Evolutionary conservation across 2,329 filamentous ascomycete genomes (phyloP), one percentile per base, ranked within the genome.

Genomic region (Fusarium citri): DNA sequence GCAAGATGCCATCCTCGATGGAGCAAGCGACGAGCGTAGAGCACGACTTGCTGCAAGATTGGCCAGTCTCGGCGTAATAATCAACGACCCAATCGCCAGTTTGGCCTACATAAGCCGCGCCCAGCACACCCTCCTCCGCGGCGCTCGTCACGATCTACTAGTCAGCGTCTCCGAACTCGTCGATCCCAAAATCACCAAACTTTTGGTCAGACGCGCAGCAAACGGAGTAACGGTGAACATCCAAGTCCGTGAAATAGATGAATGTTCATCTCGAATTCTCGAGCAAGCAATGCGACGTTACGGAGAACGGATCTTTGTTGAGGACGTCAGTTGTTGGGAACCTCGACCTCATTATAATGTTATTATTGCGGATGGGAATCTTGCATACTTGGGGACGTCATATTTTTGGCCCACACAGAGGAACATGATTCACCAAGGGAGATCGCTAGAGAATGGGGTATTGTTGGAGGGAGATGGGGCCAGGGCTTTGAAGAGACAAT

Each of bases 361-460:
- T 0, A 62, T 62, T 14, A 61, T 62, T 5, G 59, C 56, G 5
- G 56, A 62, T 11, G 59, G 26, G 3, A 62, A 10, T 11, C 16
- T 62, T 3, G 40, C 56, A 4, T 62, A 61, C 23, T 8, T 62
- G 15, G 59, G 59, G 0, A 26, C 56, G 0, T 61, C 40, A 0
- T 62, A 61, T 23, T 62, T 62, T 20, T 62, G 56, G 56, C 31
- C 59, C 5, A 61, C 56, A 4, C 59, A 62, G 8, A 26, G 45
- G 10, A 62, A 61, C 9, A 61, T 61, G 59, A 61, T 62, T 6
- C 56, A 62, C 11, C 56, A 54, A 8, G 59, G 56, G 1, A 48
- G 59, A 11, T 62, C 59, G 3, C 56, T 62, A 9, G 59, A 62
- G 26, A 61, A 62, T 62, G 56, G 56, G 8, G 56, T 61, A 1